Evolutionary conservation across 352 stramenopile genomes (phyloP).

Genomic region (Chrysophaeum taylorii): DNA sequence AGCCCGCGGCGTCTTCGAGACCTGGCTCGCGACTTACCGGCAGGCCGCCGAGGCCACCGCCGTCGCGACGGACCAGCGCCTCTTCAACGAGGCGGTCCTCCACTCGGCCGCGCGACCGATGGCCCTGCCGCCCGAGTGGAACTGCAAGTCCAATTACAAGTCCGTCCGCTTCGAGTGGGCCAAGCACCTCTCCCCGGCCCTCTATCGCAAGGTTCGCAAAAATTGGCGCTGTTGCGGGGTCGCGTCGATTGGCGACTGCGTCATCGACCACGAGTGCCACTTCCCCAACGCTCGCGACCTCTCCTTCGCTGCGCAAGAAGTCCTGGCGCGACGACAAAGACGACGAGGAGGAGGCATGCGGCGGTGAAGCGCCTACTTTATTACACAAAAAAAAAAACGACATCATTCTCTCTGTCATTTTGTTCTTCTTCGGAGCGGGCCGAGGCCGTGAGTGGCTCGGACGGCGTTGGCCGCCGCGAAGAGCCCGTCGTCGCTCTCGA

Average conservation of each 20-base stretch:
- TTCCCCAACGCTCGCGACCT: no score
- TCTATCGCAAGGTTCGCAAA: not conserved
- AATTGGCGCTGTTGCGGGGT: not conserved
- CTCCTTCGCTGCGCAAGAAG: no score
- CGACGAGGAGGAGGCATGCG: no score
- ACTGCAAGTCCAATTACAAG: conserved; percentile 15
- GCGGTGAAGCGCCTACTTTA: no score
- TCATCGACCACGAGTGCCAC: conserved; percentile 7
- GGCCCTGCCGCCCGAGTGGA: conserved; percentile 10
- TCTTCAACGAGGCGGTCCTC: conserved; percentile 9
- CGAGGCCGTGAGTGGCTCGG: no score
- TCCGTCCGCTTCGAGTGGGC: not conserved
- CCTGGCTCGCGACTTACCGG: not conserved
- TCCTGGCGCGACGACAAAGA: no score
- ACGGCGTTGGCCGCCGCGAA: no score
- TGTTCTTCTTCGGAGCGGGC: no score
- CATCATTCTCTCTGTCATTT: no score
- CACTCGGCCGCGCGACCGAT: not conserved
- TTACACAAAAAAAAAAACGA: no score
- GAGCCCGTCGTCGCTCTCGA: no score
- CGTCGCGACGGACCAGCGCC: not conserved
- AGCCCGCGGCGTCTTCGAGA: not conserved
- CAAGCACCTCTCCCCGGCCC: not conserved
- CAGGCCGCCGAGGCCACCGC: not conserved
- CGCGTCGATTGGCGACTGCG: not conserved